Evolutionary conservation across 179 eudicot genomes (phyloP), one percentile per base, ranked within the genome.

Genomic region (Vitellaria paradoxa): DNA sequence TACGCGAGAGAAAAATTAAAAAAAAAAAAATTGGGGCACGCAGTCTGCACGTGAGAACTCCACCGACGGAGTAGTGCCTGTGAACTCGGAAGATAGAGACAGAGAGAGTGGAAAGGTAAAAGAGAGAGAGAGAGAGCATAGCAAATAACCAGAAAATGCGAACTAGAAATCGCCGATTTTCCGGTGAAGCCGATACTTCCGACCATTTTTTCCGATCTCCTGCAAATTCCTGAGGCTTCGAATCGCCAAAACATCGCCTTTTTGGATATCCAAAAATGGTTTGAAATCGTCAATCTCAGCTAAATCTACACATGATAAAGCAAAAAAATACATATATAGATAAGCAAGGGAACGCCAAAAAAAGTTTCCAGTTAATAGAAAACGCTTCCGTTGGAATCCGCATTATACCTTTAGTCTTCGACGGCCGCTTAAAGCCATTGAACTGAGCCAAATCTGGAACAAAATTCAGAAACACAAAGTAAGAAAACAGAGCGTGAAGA

Each of bases 221-320:
- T 89, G 87, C 59, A 92, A 81, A 81, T 90, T 92, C 82, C 90
- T 86, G 45, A 85, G 75, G 82, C 93, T 90, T 70, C 97, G 78
- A 75, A 90, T 87, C 59, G 86, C 88, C 77, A 90, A 83, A 15
- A 86, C 86, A 5, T 82, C 84, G 61, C 87, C 82, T 80, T 83
- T 81, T 14, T 78, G 72, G 10, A 82, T 79, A 50, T 77, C 83
- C 76, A 79, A 26, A 21, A 77, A 26, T 72, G 82, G 47, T 67
- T 82, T 84, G 17, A 86, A 40, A 52, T 82, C 87, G 46, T 85
- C 89, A 77, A 81, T 84, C 69, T 75, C 80, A 2, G 73, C 84
- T 73, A 81, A 78, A 49, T 84, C 93, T 89, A 83, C 75, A 78
- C 49, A 57, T 1, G 17, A 30, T 7, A 11, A 49, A 73, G 62